Base-by-base conservation (phyloP, 2,329 filamentous ascomycete species). In the Neopestalotiopsis rosae region DNA sequence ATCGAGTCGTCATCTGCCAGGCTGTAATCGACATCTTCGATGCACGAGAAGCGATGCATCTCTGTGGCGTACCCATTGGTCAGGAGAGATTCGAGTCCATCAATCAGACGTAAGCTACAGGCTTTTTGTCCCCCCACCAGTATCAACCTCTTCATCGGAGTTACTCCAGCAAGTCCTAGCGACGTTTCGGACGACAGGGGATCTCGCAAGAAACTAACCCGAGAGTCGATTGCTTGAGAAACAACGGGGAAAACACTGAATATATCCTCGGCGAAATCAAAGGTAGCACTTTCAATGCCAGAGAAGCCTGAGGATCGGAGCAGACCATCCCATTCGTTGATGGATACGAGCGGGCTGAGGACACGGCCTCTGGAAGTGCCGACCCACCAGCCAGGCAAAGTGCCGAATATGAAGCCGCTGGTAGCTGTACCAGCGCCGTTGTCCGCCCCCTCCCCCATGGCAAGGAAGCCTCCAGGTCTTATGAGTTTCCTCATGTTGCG, bases 301-400 rank as follows among this genome's bases (percentile, higher is more conserved):
- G 72, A 71, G 67, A 79, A 75, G 6, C 72, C 73, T 38, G 66
- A 69, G 5, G 69, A 62, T 28, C 59, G 56, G 12, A 79, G 71
- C 5, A 73, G 20, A 4, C 66, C 32, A 64, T 77, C 71, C 78
- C 78, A 80, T 59, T 72, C 20, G 6, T 52, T 13, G 63, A 49
- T 12, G 12, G 38, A 71, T 34, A 72, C 67, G 59, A 65, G 32
- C 3, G 77, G 76, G 4, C 62, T 62, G 28, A 68, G 67, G 28
- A 56, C 68, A 1, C 79, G 73, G 28, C 76, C 74, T 28, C 61
- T 74, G 65, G 67, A 79, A 71, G 32, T 71, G 6, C 77, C 76
- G 3, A 75, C 61, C 80, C 79, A 82, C 81, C 80, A 83, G 0
- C 80, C 81, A 10, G 79, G 75, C 0, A 83, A 69, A 3, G 74